Evolutionary conservation across 78 protist species (phyloP), one percentile per base, ranked within the genome.

Genomic region (Corallochytrium limacisporum): DNA sequence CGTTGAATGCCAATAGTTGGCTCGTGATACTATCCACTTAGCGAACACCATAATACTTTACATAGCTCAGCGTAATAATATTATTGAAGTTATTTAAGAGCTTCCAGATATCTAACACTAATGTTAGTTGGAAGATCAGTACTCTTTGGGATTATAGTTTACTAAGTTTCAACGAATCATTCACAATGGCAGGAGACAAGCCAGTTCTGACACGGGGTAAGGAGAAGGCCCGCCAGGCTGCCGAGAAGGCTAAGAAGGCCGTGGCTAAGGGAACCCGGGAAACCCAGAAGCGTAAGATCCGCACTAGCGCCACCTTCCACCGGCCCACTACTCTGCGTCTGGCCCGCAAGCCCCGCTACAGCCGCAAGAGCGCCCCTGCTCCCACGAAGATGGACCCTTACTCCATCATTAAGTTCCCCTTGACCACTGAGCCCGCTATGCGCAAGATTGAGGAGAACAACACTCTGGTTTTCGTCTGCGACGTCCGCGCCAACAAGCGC

Each of bases 371-470:
- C 4, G 36, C 1, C 18, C 66, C 48, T 22, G 12, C 12, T 29
- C 47, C 1, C 28, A 3, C 6, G 60, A 35, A n/a, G 56, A 33
- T 72, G 15, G 90, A 88, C 71, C 47, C 76, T 72, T 91, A 57
- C 85, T 13, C 81, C 65, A 51, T 90, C 67, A 48, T 92, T 65
- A 73, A 81, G 74, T 74, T 75, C 77, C 99, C 99, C 24, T 78
- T 91, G 55, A 88, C 90, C 46, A 88, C 97, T 24, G 98, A 94
- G 80, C 55, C 88, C 9, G 96, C 97, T 62, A 81, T 91, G 93
- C 83, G 86, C 89, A 75, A 87, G 91, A 87, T 94, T 46, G 99
- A 96, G 77, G 91, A 78, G 53, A 74, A 82, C 91, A 94, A 94
- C 93, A 94, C 98, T 59, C 79, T 96, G 39, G 88, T 87, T 56